These are phyloP conservation scores for Extremus antarcticus DNA, from an alignment of 495 filamentous ascomycete species.

Conservation along the genomic window DNA sequence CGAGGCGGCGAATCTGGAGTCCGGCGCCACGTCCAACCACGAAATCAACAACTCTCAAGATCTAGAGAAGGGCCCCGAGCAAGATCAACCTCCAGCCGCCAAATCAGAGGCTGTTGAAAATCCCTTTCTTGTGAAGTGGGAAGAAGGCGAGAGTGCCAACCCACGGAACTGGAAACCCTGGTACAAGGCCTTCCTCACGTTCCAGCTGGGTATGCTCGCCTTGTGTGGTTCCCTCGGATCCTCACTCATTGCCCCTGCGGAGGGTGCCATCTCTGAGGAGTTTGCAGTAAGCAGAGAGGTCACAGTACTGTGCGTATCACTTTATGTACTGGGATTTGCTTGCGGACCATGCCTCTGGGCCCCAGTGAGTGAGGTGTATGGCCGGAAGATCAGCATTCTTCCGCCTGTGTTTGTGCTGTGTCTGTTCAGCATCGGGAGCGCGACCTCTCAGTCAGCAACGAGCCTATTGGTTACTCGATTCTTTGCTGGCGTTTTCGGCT, in stretches of 20 bases:
- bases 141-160: conserved; percentile 24
- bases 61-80: conserved; percentile 10
- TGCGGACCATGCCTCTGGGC: conserved; percentile 32
- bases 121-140: conserved; percentile 15
- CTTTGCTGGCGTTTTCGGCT: conserved; percentile 26
- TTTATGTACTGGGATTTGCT: conserved; percentile 28
- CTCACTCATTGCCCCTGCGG: conserved; percentile 41
- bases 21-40: background rate
- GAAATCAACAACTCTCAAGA: background rate
- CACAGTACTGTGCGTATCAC: conserved; percentile 24
- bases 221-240: conserved; percentile 39
- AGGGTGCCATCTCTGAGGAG: conserved; percentile 31
- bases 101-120: background rate
- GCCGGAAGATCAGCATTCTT: conserved; percentile 33
- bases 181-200: conserved; percentile 41
- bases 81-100: background rate
- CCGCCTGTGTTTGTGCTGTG: conserved; percentile 37
- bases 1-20: background rate
- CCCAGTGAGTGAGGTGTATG: conserved; percentile 37
- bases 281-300: conserved; percentile 31
- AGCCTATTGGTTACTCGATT: conserved; percentile 27
- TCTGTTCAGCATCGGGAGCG: conserved; percentile 32
- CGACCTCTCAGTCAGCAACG: conserved; percentile 19
- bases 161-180: conserved; percentile 36
- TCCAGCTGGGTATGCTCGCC: conserved; percentile 41